Conservation (phyloP, 2,329 filamentous ascomycete genomes). For the Arthrobotrys sinensis region DNA sequence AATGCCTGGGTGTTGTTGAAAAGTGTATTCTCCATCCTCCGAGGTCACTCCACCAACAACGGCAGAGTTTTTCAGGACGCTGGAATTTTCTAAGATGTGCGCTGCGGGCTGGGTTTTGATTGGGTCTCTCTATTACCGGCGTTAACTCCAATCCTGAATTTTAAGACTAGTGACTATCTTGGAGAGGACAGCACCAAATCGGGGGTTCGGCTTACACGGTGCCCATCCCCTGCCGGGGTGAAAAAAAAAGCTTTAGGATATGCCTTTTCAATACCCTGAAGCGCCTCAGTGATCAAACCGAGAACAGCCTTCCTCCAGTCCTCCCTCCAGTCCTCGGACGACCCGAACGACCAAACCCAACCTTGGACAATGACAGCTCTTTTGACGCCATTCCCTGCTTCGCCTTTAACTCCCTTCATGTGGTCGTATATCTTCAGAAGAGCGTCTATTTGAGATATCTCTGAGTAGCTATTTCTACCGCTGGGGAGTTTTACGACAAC, state of each 20-base stretch:
- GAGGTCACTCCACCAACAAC: neutral
- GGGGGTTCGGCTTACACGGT: neutral
- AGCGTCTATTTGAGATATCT: neutral
- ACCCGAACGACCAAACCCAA: neutral
- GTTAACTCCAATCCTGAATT: no score
- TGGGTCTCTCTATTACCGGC: neutral
- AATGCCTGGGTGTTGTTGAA: neutral
- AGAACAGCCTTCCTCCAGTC: neutral
- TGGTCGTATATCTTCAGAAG: slow-evolving; percentile 7
- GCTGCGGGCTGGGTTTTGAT: neutral
- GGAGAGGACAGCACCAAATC: no score
- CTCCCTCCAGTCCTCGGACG: neutral
- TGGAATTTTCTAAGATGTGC: neutral
- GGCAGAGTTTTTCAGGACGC: neutral
- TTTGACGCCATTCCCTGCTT: neutral
- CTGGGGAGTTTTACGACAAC: neutral
- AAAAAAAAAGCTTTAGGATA: neutral
- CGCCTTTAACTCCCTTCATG: neutral
- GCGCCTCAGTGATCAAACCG: neutral
- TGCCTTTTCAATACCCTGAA: neutral
- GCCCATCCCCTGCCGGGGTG: neutral
- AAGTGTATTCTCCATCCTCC: neutral
- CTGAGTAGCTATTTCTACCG: neutral
- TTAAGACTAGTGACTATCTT: no score
- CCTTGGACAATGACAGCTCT: neutral